Conservation (phyloP, 2,329 filamentous ascomycete species). For the Verruconis gallopava region DNA sequence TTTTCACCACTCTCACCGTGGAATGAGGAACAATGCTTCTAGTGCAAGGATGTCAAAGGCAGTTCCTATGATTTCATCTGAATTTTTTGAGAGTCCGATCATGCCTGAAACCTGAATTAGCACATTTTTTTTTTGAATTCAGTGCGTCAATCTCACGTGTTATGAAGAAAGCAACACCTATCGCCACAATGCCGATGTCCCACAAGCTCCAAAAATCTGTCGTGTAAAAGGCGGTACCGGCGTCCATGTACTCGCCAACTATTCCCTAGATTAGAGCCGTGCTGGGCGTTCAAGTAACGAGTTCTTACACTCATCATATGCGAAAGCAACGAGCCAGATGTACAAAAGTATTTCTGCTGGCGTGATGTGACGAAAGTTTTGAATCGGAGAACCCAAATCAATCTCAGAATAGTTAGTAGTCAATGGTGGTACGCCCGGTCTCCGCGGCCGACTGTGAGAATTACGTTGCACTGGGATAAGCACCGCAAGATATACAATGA, state of each 20-base stretch:
- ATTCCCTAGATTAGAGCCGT: constrained; percentile 24
- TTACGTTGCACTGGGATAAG: constrained; percentile 44
- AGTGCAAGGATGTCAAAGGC: constrained; percentile 84
- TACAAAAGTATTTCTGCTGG: constrained; percentile 60
- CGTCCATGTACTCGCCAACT: constrained; percentile 55
- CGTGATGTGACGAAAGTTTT: constrained; percentile 54
- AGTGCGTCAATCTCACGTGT: constrained; percentile 43
- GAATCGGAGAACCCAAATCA: constrained; percentile 16
- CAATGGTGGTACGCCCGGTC: constrained; percentile 6
- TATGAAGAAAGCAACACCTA: constrained; percentile 57
- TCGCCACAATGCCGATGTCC: constrained; percentile 51
- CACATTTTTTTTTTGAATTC: background rate
- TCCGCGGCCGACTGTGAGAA: background rate
- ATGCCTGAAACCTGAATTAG: constrained; percentile 38
- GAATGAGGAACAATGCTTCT: constrained; percentile 81
- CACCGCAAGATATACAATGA: constrained; percentile 76
- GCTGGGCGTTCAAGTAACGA: constrained; percentile 3
- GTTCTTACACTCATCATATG: background rate
- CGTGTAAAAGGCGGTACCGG: constrained; percentile 74
- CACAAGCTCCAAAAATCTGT: constrained; percentile 70
- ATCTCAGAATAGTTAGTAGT: background rate
- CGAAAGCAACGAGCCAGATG: constrained; percentile 54
- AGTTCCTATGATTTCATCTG: constrained; percentile 53
- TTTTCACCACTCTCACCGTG: constrained; percentile 34
- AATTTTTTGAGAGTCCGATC: constrained; percentile 49